A percentile compares a stretch with the other conserved stretches of the same genome.
These are phyloP conservation scores for Edaphochlamys debaryana DNA, from an alignment of 139 green algal species.

Conservation along the genomic window DNA sequence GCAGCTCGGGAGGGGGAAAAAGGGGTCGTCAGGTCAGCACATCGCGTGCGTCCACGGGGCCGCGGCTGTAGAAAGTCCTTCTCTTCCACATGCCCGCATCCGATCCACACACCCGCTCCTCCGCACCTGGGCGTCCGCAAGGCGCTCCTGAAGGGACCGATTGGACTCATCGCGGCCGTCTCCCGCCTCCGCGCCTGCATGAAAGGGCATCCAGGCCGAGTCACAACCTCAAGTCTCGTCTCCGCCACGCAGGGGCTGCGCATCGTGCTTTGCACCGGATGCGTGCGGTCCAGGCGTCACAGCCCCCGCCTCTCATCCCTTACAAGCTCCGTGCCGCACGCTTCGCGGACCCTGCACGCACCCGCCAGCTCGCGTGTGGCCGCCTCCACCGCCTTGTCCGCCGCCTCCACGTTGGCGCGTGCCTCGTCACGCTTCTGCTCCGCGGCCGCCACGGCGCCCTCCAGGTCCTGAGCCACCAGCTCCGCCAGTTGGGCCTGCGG, in stretches of 20 bases:
- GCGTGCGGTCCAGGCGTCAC: no score
- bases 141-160: slow-evolving; percentile 78
- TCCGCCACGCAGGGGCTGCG: no score
- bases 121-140: slow-evolving; percentile 64
- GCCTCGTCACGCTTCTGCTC: slow-evolving; percentile 51
- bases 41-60: no score
- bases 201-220: not conserved
- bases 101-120: no score
- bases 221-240: no score
- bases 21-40: no score
- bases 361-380: slow-evolving; percentile 61
- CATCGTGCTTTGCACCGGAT: no score
- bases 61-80: no score
- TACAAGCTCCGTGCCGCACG: no score
- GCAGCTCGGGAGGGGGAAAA: not conserved
- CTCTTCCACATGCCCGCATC: no score
- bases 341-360: not conserved
- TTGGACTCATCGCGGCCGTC: slow-evolving; percentile 87
- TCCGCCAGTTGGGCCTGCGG: slow-evolving; percentile 43
- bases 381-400: slow-evolving; percentile 59
- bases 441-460: slow-evolving; percentile 38
- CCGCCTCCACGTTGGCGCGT: slow-evolving; percentile 45
- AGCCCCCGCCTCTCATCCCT: no score
- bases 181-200: slow-evolving; percentile 80
- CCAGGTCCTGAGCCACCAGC: slow-evolving; percentile 52